Evolutionary conservation across 225 moss, liverwort and hornwort species (phyloP).

Genomic region (Physcomitrellopsis africana): DNA sequence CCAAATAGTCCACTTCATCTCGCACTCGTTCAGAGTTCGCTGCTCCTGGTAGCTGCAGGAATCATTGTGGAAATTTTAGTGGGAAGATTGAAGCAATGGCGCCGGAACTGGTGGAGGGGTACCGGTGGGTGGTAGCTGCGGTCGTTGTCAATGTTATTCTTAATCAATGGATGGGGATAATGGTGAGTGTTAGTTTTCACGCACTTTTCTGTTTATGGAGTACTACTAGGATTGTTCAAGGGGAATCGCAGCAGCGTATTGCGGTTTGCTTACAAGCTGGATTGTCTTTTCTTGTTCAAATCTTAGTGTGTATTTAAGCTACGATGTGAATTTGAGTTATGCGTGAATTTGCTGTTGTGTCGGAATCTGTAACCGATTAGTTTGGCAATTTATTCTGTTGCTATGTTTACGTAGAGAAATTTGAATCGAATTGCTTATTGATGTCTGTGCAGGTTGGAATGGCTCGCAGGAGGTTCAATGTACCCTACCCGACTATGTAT

Average conservation of each 20-base stretch:
- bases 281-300: background rate
- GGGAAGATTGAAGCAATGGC: slow-evolving; percentile 28
- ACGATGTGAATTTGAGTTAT: background rate
- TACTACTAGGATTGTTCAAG: background rate
- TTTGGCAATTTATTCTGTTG: background rate
- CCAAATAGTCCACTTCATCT: too few species aligned
- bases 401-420: background rate
- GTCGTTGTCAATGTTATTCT: slow-evolving; percentile 30
- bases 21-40: too few species aligned
- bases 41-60: too few species aligned
- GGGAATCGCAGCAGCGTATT: background rate
- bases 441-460: slow-evolving; percentile 26
- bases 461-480: slow-evolving; percentile 43
- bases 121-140: slow-evolving; percentile 32
- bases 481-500: slow-evolving; percentile 44
- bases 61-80: background rate
- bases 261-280: background rate
- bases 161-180: slow-evolving; percentile 3
- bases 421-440: slow-evolving; percentile 1
- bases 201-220: background rate
- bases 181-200: slow-evolving; percentile 17
- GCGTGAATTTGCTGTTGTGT: background rate
- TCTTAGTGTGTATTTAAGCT: background rate
- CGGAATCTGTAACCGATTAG: background rate
- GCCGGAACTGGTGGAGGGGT: slow-evolving; percentile 37